A percentile compares a stretch with the other conserved stretches of the same genome.
phyloP scores from a whole-genome alignment of 2,329 filamentous ascomycete genomes.

The Penicillium expansum region DNA sequence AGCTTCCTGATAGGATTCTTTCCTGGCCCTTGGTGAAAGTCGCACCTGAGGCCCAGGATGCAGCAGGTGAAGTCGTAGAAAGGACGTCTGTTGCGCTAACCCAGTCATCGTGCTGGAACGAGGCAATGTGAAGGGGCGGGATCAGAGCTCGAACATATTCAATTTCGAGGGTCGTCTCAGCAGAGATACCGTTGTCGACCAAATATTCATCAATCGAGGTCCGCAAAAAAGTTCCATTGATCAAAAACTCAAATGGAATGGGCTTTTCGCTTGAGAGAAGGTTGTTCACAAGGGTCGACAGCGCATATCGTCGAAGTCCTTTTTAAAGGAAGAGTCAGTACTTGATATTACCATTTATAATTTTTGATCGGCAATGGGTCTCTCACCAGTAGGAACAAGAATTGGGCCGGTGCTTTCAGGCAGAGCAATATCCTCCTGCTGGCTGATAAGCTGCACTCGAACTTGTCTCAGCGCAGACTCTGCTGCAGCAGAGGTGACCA shows the following conservation, averaged over 20 bases:
- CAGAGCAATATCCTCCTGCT: constrained; percentile 53
- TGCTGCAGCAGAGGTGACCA: constrained; percentile 14
- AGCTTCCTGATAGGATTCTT: constrained; percentile 84
- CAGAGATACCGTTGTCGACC: constrained; percentile 77
- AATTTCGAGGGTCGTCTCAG: constrained; percentile 80
- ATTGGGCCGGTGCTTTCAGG: constrained; percentile 56
- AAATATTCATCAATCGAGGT: constrained; percentile 90
- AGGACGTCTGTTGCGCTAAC: constrained; percentile 82
- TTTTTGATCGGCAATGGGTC: constrained; percentile 5
- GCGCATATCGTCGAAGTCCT: constrained; percentile 57
- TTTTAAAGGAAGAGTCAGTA: constrained; percentile 14
- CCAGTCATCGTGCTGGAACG: constrained; percentile 98
- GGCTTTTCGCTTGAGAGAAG: constrained; percentile 55
- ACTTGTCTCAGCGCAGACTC: constrained; percentile 48
- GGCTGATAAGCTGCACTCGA: constrained; percentile 54
- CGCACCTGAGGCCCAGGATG: constrained; percentile 53
- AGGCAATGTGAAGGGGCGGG: constrained; percentile 82
- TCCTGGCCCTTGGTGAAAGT: constrained; percentile 56
- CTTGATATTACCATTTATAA: neutral
- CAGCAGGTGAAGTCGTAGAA: constrained; percentile 63
- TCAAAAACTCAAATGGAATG: constrained; percentile 77
- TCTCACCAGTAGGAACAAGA: constrained; percentile 56
- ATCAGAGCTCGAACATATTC: constrained; percentile 93
- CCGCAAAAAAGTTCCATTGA: constrained; percentile 88
- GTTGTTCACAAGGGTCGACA: constrained; percentile 63